Base-by-base conservation (phyloP, 805 yeast genomes). In the Candida sanyiensis region DNA sequence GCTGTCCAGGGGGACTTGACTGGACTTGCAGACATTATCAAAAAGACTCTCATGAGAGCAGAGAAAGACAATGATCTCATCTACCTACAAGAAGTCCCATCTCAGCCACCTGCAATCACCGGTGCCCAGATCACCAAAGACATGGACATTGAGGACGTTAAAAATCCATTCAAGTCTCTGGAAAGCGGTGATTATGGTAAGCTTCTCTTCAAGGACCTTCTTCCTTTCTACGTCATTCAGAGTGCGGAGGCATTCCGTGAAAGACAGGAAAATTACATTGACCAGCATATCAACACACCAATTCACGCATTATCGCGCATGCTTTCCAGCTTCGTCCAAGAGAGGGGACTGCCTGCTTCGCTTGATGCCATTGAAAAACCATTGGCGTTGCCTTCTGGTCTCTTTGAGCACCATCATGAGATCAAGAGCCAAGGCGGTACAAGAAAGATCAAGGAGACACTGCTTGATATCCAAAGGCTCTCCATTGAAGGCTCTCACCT, bases 11-110 rank as follows among this genome's bases (percentile, higher is more conserved):
- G 69, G 6, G 87, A 81, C 51, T 57, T 78, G 8, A 49, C 59
- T 13, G 77, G 79, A 0, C 66, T 89, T 15, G 46, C 56, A 2
- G 55, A 57, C 3, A 66, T 69, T 3, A 64, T 83, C 1, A 53
- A 60, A 8, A 68, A 65, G 1, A 65, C 70, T 1, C 51, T 80
- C 8, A 59, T 65, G 13, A 64, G 72, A 3, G 75, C 89, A 0
- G 87, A 83, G 46, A 71, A 78, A 47, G 96, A 88, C 47, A 88
- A 88, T 54, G 89, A 87, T 51, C 64, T 87, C 49, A 78, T 89
- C 6, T 85, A 86, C 57, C 60, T 84, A 28, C 80, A 83, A 42
- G 61, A 65, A 2, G 77, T 86, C 1, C 94, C 95, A 7, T 42
- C 52, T 0, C 62, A 66, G 2, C 48, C 77, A 2, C 64, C 73